Evolutionary conservation across 768 basidiomycete species (phyloP).

Genomic region (Kondoa subrosea): DNA sequence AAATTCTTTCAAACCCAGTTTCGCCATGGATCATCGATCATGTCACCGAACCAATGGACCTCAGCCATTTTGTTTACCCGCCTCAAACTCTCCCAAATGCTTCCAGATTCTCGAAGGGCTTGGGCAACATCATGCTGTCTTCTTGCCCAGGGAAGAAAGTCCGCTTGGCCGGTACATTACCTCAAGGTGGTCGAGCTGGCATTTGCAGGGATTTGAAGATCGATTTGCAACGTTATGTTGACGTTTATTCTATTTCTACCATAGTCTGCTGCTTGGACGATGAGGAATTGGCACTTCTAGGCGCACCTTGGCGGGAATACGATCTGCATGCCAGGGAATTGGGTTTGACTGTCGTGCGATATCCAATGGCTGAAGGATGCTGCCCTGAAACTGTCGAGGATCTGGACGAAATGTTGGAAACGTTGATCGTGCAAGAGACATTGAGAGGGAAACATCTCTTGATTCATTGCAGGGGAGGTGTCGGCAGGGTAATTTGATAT

Average conservation of each 20-base stretch:
- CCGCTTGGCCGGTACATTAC: slow-evolving; percentile 35
- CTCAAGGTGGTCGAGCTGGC: slow-evolving; percentile 61
- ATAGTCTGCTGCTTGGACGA: slow-evolving; percentile 49
- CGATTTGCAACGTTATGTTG: slow-evolving; percentile 58
- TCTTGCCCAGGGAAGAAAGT: slow-evolving; percentile 92
- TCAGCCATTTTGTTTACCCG: background rate
- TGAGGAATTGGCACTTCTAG: slow-evolving; percentile 59
- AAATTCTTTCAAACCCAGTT: background rate
- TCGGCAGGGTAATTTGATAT: slow-evolving; percentile 29
- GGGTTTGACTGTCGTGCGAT: slow-evolving; percentile 62
- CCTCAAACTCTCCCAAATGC: background rate
- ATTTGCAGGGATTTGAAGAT: slow-evolving; percentile 65
- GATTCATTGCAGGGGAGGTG: slow-evolving; percentile 83
- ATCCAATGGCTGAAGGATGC: slow-evolving; percentile 81
- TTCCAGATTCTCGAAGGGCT: slow-evolving; percentile 10
- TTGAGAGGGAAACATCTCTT: slow-evolving; percentile 53
- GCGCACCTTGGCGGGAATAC: slow-evolving; percentile 73
- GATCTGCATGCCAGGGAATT: slow-evolving; percentile 43
- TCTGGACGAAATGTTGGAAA: slow-evolving; percentile 51
- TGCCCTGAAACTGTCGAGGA: slow-evolving; percentile 45
- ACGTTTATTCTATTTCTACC: slow-evolving; percentile 52
- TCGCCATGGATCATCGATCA: background rate
- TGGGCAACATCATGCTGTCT: slow-evolving; percentile 77
- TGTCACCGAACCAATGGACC: background rate
- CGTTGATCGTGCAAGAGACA: slow-evolving; percentile 55